A percentile compares a stretch with the other conserved stretches of the same genome.
phyloP scores from a whole-genome alignment of 306 rosid species.

The Gillenia trifoliata region DNA sequence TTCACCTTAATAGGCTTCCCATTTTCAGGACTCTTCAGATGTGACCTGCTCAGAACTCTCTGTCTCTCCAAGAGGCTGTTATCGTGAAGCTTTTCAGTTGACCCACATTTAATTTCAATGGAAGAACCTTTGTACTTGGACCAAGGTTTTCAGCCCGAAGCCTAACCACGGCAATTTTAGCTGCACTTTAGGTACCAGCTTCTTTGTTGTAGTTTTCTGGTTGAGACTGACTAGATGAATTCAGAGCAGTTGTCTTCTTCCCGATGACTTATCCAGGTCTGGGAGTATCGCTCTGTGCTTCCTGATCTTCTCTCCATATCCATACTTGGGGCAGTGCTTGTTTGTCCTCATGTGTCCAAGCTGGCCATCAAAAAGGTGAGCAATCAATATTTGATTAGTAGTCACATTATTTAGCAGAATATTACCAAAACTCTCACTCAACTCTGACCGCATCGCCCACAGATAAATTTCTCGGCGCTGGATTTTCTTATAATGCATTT shows the following conservation, averaged over 20 bases:
- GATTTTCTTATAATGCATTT: too few species aligned
- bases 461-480: slow-evolving; percentile 86
- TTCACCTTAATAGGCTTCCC: slow-evolving; percentile 59
- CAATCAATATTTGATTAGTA: slow-evolving; percentile 14
- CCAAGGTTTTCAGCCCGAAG: slow-evolving; percentile 38
- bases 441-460: slow-evolving; percentile 99
- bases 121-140: slow-evolving; percentile 41
- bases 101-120: slow-evolving; percentile 83
- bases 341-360: slow-evolving; percentile 97
- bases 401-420: slow-evolving; percentile 6
- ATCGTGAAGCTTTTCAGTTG: slow-evolving; percentile 66
- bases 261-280: slow-evolving; percentile 57
- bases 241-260: slow-evolving; percentile 54
- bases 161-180: slow-evolving; percentile 54
- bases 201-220: slow-evolving; percentile 57
- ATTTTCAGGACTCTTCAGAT: slow-evolving; percentile 77
- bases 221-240: slow-evolving; percentile 56
- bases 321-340: slow-evolving; percentile 95
- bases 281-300: slow-evolving; percentile 54
- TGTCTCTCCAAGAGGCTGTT: slow-evolving; percentile 41
- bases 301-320: slow-evolving; percentile 87
- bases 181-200: slow-evolving; percentile 47
- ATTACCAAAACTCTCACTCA: neutral
- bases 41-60: slow-evolving; percentile 52
- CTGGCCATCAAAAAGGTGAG: slow-evolving; percentile 37